Percentiles rank a stretch among this genome's conserved stretches.
Conservation (phyloP, 2,329 filamentous ascomycete genomes). For the Biscogniauxia mediterranea region DNA sequence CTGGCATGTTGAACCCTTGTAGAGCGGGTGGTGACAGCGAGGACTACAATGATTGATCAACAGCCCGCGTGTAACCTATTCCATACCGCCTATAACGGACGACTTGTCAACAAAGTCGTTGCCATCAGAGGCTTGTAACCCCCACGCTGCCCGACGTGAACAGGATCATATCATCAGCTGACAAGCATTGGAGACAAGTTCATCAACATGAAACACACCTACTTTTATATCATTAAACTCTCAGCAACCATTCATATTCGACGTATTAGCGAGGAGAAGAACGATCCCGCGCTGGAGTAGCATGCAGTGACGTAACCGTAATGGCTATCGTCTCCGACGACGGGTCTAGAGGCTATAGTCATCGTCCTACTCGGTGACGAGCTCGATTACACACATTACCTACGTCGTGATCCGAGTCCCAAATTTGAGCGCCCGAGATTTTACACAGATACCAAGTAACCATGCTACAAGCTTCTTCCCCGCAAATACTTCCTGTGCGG, state of each 20-base stretch:
- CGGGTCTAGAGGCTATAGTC: too few species aligned
- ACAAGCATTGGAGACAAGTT: not conserved
- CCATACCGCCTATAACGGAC: not conserved
- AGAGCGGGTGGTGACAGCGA: not conserved
- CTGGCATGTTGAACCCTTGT: not conserved
- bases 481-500: too few species aligned
- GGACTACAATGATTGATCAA: not conserved
- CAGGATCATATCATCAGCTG: not conserved
- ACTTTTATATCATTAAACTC: not conserved
- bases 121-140: not conserved
- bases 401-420: too few species aligned
- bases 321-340: too few species aligned
- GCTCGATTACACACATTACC: too few species aligned
- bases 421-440: too few species aligned
- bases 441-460: too few species aligned
- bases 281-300: not conserved
- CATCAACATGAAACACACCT: not conserved
- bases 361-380: too few species aligned
- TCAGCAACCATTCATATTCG: not conserved
- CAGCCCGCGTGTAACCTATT: not conserved
- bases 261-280: not conserved
- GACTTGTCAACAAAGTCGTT: not conserved
- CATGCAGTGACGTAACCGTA: not conserved
- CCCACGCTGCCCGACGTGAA: not conserved
- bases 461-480: too few species aligned